Percentiles rank a stretch among this genome's conserved stretches.
These are phyloP conservation scores for Leishmania amazonensis DNA, from an alignment of 208 protist species.

Conservation along the genomic window DNA sequence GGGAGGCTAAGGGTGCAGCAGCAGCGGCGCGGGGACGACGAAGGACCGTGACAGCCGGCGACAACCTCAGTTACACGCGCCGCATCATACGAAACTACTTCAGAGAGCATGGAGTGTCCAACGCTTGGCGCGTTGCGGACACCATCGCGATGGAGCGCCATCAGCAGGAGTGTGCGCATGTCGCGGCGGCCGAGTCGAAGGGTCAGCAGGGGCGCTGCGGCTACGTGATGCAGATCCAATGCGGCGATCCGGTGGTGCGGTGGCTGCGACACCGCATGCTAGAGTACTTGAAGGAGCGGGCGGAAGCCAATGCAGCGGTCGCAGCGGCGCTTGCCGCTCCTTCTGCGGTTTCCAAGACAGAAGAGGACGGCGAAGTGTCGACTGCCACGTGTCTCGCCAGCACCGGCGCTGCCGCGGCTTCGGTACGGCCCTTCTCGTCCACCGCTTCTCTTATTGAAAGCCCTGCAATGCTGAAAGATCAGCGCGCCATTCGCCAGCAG, in stretches of 20 bases:
- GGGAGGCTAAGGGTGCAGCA: not conserved
- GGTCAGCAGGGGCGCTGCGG: conserved; percentile 31
- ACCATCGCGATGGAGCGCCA: conserved; percentile 41
- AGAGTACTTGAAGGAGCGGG: conserved; percentile 28
- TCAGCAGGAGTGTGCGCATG: conserved; percentile 16
- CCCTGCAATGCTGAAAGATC: conserved; percentile 13
- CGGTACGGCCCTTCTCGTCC: not conserved
- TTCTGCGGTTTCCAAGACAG: not conserved
- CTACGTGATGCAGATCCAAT: conserved; percentile 49
- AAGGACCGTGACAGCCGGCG: not conserved
- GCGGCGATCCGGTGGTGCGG: conserved; percentile 40
- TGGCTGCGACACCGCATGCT: conserved; percentile 46
- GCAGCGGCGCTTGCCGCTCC: not conserved
- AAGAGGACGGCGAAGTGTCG: not conserved
- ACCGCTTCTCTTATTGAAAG: not conserved
- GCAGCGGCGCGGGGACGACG: not conserved
- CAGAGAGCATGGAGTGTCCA: conserved; percentile 52
- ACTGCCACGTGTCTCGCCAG: not conserved
- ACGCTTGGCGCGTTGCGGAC: conserved; percentile 43
- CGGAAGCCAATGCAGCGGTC: not conserved
- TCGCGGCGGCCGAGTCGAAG: not conserved
- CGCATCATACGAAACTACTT: conserved; percentile 59
- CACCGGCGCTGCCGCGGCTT: not conserved
- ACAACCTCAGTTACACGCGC: conserved; percentile 57
- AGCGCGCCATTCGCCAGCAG: conserved; percentile 20